phyloP scores from a whole-genome alignment of 2,329 filamentous ascomycete genomes.

The Hypoxylon sp. region DNA sequence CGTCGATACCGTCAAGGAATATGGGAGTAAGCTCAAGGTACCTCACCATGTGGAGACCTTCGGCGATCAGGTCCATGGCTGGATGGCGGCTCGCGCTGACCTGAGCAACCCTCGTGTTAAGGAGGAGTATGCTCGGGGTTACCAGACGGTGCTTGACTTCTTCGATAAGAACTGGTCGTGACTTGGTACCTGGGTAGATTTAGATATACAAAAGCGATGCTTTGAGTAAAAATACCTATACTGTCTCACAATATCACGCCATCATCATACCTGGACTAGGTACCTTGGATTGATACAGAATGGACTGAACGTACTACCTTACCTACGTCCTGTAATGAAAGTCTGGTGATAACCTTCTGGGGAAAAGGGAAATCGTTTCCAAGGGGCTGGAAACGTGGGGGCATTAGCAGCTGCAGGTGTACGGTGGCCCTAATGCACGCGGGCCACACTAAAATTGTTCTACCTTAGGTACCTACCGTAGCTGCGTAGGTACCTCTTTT shows the following conservation, averaged over 20 bases:
- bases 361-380: not conserved
- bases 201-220: conserved; percentile 1
- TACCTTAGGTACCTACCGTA: too few relatives aligned
- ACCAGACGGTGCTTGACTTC: conserved; percentile 72
- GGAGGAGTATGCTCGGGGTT: conserved; percentile 74
- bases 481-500: too few relatives aligned
- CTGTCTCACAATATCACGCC: not conserved
- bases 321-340: too few relatives aligned
- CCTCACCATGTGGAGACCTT: conserved; percentile 76
- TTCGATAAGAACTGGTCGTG: conserved; percentile 54
- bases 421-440: too few relatives aligned
- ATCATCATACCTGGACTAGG: too few relatives aligned
- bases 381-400: not conserved
- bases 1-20: conserved; percentile 68
- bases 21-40: conserved; percentile 66
- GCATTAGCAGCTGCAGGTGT: too few relatives aligned
- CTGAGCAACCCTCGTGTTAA: conserved; percentile 70
- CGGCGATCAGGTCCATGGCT: conserved; percentile 77
- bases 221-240: not conserved
- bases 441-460: too few relatives aligned
- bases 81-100: conserved; percentile 78
- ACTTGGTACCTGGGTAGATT: conserved; percentile 2
- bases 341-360: not conserved
- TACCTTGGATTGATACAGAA: not conserved
- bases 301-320: too few relatives aligned